phyloP scores from a whole-genome alignment of 129 eudicot genomes.

The Flaveria trinervia region DNA sequence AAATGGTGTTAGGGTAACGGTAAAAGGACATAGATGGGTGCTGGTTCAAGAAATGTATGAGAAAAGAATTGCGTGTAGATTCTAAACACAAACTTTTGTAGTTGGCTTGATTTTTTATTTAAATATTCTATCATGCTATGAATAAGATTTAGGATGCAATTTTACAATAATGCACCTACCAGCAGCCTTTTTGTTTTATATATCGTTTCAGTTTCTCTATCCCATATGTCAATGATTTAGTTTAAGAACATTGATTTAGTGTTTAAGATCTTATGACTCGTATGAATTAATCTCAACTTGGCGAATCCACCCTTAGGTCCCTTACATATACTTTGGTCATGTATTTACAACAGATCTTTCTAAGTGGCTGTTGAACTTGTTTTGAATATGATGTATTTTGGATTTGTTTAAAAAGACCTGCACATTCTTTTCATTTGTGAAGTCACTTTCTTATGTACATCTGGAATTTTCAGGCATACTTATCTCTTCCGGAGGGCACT shows the following conservation, averaged over 20 bases:
- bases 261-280: conserved; percentile 23
- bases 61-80: not conserved
- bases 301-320: conserved; percentile 20
- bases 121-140: not conserved
- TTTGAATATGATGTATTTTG: conserved; percentile 1
- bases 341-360: conserved; percentile 11
- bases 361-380: conserved; percentile 5
- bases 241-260: conserved; percentile 19
- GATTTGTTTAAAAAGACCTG: not conserved
- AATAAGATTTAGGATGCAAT: not conserved
- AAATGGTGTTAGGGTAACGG: not conserved
- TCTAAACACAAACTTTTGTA: not conserved
- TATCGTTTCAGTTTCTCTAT: not conserved
- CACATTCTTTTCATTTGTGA: conserved; percentile 9
- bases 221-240: not conserved
- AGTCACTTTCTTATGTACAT: conserved; percentile 10
- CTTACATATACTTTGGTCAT: conserved; percentile 21
- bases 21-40: not conserved
- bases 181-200: not conserved
- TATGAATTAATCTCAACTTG: conserved; percentile 11
- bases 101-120: not conserved
- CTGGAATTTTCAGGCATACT: conserved; percentile 70
- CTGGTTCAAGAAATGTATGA: not conserved
- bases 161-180: conserved; percentile 10
- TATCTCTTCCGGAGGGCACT: conserved; percentile 97